Base-by-base conservation (phyloP, 768 basidiomycete species). In the Kwoniella dendrophila region DNA sequence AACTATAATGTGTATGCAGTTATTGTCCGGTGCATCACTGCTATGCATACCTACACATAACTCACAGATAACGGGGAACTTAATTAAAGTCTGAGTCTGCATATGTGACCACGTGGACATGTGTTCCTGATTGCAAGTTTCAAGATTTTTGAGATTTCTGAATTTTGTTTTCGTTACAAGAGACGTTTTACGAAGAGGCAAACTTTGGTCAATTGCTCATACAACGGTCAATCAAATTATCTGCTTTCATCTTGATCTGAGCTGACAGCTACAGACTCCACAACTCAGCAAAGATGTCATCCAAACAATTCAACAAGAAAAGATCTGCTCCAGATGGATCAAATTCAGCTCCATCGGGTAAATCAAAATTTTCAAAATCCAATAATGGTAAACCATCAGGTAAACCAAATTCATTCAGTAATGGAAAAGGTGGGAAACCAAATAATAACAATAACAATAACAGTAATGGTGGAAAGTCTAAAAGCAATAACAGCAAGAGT, bases 231-330 rank as follows among this genome's bases (percentile, higher is more conserved):
- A 38, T 38, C 18, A 38, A 18, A n/a, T 38, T 38, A 38, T 18
- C 18, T 38, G 36, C 18, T 8, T 8, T 38, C 36, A 38, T 8
- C 36, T 8, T 18, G 18, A 38, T 38, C 36, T 8, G 36, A 8
- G 36, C 36, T 38, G 36, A 18, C 36, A 38, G 36, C 36, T 8
- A 38, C 8, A 8, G 18, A 18, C 8, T 18, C 8, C 8, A 38
- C 36, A 38, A 38, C 8, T 43, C 11, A 20, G n/a, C 41, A 43
- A 51, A 32, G 32, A 51, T 51, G 49, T 51, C 49, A 14, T 51
- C 49, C 6, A 51, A 51, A n/a, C 49, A 36, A 34, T 51, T 33
- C 49, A 51, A 51, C 18, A 51, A 51, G 49, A 51, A 51, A 51
- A 14, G 49, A 51, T 51, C 49, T 6, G 20, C 26, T 30, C 30